phyloP scores from a whole-genome alignment of 2,329 filamentous ascomycete species.

The Penicillium crustosum region DNA sequence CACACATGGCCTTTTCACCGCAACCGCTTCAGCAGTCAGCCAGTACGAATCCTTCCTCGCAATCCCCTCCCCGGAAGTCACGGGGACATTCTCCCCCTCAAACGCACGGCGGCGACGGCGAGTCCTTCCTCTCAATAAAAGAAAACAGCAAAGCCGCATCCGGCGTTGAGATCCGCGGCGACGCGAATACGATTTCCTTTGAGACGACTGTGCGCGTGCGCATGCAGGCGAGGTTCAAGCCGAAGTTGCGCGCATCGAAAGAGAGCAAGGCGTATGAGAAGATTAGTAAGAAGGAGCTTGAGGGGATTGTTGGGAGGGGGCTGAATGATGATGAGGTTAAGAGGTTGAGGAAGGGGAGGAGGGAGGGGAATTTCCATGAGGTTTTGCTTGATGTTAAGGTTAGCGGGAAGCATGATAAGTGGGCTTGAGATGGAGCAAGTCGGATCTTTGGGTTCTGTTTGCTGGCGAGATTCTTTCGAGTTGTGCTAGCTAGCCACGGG shows the following conservation, averaged over 20 bases:
- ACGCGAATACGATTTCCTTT: conserved; percentile 66
- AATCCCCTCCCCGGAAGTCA: conserved; percentile 62
- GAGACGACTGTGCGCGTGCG: conserved; percentile 75
- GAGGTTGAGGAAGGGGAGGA: conserved; percentile 75
- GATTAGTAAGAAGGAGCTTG: conserved; percentile 81
- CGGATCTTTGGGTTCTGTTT: not conserved
- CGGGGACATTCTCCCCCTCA: conserved; percentile 73
- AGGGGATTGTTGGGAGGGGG: conserved; percentile 72
- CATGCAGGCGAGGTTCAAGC: conserved; percentile 96
- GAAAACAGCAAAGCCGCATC: conserved; percentile 52
- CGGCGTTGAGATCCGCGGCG: conserved; percentile 69
- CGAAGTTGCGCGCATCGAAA: conserved; percentile 72
- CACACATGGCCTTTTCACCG: conserved; percentile 74
- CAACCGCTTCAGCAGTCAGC: conserved; percentile 77
- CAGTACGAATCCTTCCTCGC: conserved; percentile 77
- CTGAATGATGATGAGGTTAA: conserved; percentile 84
- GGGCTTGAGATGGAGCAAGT: conserved; percentile 34
- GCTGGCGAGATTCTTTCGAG: not conserved
- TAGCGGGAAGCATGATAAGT: conserved; percentile 93
- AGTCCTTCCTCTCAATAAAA: conserved; percentile 67
- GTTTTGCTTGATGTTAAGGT: conserved; percentile 80
- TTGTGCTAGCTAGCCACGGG: not conserved
- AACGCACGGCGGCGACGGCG: conserved; percentile 57
- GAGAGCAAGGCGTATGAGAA: conserved; percentile 82
- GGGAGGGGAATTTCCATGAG: conserved; percentile 89